Evolutionary conservation across 768 basidiomycete genomes (phyloP), one percentile per base, ranked within the genome.

Genomic region (Paxillus rubicundulus): DNA sequence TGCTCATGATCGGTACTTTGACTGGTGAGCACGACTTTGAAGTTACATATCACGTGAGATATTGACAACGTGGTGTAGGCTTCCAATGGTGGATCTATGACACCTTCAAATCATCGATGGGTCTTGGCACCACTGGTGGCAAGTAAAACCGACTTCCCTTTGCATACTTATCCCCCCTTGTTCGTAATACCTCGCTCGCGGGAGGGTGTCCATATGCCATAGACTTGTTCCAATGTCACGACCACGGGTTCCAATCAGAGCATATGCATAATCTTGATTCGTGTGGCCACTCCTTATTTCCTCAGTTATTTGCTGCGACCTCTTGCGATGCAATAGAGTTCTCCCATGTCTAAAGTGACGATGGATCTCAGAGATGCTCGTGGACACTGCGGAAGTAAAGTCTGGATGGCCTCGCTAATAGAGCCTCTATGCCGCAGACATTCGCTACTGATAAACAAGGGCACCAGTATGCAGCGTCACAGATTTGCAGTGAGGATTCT

Each of bases 71-170:
- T 8, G 47, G 39, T 58, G 66, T 73, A 75, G 91, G 88, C 65
- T 89, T 89, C 87, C 87, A 91, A 78, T 91, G 89, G 89, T 92
- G 90, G 88, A 91, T 93, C 72, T 93, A 92, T 70, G 92, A 92
- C 68, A 76, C 82, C 46, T 92, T 92, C 82, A 92, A 92, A 79
- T 53, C 80, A 21, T 68, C 85, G 47, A 87, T 92, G 86, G 89
- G 89, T 64, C 77, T 92, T 70, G 89, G 89, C 54, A 92, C 89
- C 49, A 91, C 89, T 34, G 89, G 89, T 76, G 89, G 89, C 71
- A 92, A 92, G 74, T 92, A 18, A 38, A 30, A 2, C 9, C 9
- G 9, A 3, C 16, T 5, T 24, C n/a, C 14, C 18, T 18, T 9
- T 10, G 7, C 24, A n/a, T 21, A 5, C 20, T 12, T 3, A 28